Percentiles rank a stretch among this genome's conserved stretches.
These are phyloP conservation scores for Boletus semigastroideus DNA, from an alignment of 1,284 basidiomycete genomes.

Conservation along the genomic window DNA sequence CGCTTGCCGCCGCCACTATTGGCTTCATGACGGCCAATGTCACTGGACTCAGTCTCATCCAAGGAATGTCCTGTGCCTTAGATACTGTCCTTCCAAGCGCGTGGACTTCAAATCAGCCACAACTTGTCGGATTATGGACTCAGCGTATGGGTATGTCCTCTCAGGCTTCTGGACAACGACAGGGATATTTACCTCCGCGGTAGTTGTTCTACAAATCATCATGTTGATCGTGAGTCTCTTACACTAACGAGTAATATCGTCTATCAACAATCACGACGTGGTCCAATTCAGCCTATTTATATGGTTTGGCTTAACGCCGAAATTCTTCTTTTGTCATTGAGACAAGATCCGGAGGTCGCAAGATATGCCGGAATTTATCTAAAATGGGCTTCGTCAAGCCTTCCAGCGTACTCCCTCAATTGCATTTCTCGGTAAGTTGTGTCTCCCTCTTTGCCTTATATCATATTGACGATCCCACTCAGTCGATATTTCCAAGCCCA, in stretches of 20 bases:
- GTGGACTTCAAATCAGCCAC: constrained; percentile 84
- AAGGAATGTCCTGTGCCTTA: constrained; percentile 81
- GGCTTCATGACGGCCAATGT: constrained; percentile 87
- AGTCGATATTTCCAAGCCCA: constrained; percentile 91
- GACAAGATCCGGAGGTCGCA: constrained; percentile 88
- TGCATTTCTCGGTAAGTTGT: constrained; percentile 56
- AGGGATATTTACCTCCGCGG: neutral
- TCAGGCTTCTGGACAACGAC: neutral
- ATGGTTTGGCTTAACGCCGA: constrained; percentile 84
- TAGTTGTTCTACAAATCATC: constrained; percentile 68
- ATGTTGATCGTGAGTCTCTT: constrained; percentile 52
- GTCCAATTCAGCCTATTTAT: constrained; percentile 53
- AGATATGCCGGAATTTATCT: constrained; percentile 76
- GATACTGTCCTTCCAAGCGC: constrained; percentile 90
- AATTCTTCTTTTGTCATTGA: constrained; percentile 70
- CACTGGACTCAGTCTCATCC: constrained; percentile 72
- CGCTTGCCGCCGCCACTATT: constrained; percentile 82
- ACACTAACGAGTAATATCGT: neutral
- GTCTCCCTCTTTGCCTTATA: constrained; percentile 14
- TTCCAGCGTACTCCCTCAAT: constrained; percentile 89
- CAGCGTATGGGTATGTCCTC: constrained; percentile 75
- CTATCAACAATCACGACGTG: neutral
- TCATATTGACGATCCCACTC: constrained; percentile 28
- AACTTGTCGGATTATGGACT: constrained; percentile 87
- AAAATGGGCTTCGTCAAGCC: constrained; percentile 73